Evolutionary conservation across 805 yeast genomes (phyloP).

Genomic region (Candida ulmi): DNA sequence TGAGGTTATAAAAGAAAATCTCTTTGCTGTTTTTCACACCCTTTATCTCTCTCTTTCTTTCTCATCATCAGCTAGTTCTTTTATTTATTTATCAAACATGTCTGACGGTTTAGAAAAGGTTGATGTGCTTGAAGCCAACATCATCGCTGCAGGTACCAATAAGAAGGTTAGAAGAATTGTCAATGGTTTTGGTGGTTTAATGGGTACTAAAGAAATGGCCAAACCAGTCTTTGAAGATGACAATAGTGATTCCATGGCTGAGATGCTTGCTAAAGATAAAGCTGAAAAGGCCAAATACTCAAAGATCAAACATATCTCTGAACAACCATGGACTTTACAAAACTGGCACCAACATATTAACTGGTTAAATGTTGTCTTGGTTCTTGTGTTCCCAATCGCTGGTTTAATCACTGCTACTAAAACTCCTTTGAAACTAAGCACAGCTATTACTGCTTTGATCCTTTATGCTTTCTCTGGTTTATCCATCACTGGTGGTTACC

Average conservation of each 20-base stretch:
- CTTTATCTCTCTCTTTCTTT: not conserved
- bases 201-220: constrained; percentile 77
- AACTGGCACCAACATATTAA: constrained; percentile 75
- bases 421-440: constrained; percentile 39
- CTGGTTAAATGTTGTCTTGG: constrained; percentile 70
- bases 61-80: not conserved
- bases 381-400: constrained; percentile 49
- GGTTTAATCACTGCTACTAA: constrained; percentile 43
- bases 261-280: constrained; percentile 38
- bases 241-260: constrained; percentile 42
- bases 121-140: constrained; percentile 66
- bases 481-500: constrained; percentile 83
- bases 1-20: not conserved
- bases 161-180: constrained; percentile 66
- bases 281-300: constrained; percentile 35
- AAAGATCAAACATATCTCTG: constrained; percentile 54
- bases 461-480: constrained; percentile 59
- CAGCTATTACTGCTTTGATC: constrained; percentile 29
- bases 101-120: constrained; percentile 27
- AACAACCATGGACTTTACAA: constrained; percentile 66
- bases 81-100: too few species aligned
- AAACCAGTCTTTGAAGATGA: constrained; percentile 60
- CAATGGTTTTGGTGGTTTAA: constrained; percentile 72
- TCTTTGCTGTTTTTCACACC: not conserved
- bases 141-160: constrained; percentile 79